A percentile compares a stretch with the other conserved stretches of the same genome.
Evolutionary conservation across 805 yeast species (phyloP).

Genomic region (Brettanomyces naardenensis): DNA sequence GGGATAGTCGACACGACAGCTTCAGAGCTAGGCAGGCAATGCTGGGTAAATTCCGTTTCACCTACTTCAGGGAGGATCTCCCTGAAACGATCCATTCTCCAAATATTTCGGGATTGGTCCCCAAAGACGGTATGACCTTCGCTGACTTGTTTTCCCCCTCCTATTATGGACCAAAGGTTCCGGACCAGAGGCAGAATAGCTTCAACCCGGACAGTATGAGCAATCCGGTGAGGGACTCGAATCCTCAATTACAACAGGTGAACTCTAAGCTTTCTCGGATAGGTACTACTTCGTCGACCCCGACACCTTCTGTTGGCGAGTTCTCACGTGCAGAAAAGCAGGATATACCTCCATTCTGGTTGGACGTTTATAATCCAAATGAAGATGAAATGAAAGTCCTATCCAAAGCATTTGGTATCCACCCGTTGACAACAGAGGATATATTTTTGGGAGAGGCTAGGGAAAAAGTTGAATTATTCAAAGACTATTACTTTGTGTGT

Average conservation of each 20-base stretch:
- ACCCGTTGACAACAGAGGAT: conserved; percentile 94
- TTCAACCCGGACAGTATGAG: not conserved
- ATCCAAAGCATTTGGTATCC: conserved; percentile 87
- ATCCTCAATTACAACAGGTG: not conserved
- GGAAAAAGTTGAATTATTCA: conserved; percentile 90
- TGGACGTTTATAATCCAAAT: conserved; percentile 86
- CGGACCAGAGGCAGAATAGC: not conserved
- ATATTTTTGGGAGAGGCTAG: conserved; percentile 88
- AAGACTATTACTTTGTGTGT: conserved; percentile 86
- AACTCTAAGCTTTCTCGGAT: conserved; percentile 1
- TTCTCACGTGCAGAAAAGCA: conserved; percentile 2
- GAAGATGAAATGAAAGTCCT: conserved; percentile 95
- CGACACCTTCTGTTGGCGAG: conserved; percentile 3
- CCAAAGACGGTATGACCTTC: conserved; percentile 41
- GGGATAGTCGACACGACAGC: conserved; percentile 36
- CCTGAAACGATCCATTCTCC: conserved; percentile 89
- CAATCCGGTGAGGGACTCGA: conserved; percentile 2
- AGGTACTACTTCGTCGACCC: conserved; percentile 1
- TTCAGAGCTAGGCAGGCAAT: conserved; percentile 15
- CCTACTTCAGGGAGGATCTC: conserved; percentile 86
- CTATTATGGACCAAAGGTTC: conserved; percentile 19
- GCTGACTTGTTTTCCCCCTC: conserved; percentile 53
- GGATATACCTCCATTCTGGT: conserved; percentile 64
- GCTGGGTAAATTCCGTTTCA: conserved; percentile 61
- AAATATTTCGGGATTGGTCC: conserved; percentile 68